Evolutionary conservation across 176 grass and related monocot genomes (phyloP).

Genomic region (Hordeum marinum): DNA sequence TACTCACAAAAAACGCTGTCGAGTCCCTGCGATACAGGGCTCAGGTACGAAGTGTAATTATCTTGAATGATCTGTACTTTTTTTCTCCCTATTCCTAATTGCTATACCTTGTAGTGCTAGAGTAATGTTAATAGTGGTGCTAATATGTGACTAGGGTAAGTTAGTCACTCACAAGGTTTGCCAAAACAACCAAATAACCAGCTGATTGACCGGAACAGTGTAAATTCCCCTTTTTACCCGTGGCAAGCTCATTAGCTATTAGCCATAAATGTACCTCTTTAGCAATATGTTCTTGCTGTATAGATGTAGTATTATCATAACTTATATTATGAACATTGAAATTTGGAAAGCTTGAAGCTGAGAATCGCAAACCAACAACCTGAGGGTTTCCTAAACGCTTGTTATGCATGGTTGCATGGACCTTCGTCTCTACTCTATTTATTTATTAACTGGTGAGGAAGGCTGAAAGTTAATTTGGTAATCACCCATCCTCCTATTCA

Average conservation of each 20-base stretch:
- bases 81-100: background rate
- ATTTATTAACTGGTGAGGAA: background rate
- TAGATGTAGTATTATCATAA: background rate
- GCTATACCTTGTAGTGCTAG: constrained; percentile 18
- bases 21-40: constrained; percentile 84
- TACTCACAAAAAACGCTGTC: constrained; percentile 73
- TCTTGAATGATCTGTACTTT: constrained; percentile 11
- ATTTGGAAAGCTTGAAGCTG: background rate
- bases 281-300: background rate
- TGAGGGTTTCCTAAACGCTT: background rate
- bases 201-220: background rate
- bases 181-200: background rate
- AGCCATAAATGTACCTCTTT: background rate
- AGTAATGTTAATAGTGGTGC: background rate
- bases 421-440: background rate
- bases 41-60: constrained; percentile 47
- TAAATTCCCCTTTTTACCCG: background rate
- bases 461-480: background rate
- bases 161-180: background rate
- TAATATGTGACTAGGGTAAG: constrained; percentile 10
- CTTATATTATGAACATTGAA: background rate
- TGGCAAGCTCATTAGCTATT: background rate
- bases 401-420: background rate
- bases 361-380: background rate
- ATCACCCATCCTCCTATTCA: background rate